Percentiles rank a stretch among this genome's conserved stretches.
Evolutionary conservation across 495 filamentous ascomycete species (phyloP).

Genomic region (Rhypophila decipiens): DNA sequence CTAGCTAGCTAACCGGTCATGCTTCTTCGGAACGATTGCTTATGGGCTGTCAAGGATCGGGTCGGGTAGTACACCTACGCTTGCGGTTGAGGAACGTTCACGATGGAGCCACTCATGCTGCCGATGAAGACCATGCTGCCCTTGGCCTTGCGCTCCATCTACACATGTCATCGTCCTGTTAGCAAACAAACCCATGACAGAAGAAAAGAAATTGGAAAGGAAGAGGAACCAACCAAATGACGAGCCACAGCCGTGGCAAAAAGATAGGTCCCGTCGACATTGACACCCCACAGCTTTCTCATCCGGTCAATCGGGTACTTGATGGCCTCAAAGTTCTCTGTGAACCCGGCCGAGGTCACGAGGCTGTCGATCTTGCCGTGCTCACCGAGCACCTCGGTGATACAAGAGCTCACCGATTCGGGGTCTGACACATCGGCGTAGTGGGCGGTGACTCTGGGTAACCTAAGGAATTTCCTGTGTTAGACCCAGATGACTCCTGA

Average conservation of each 20-base stretch:
- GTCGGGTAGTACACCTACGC: conserved; percentile 35
- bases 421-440: conserved; percentile 78
- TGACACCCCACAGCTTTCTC: conserved; percentile 88
- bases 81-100: conserved; percentile 93
- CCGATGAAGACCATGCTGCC: conserved; percentile 94
- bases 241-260: conserved; percentile 80
- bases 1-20: too few species aligned
- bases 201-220: neutral
- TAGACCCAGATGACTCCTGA: too few species aligned
- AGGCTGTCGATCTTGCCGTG: conserved; percentile 85
- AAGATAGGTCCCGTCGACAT: conserved; percentile 89
- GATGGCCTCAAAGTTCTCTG: conserved; percentile 89
- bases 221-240: conserved; percentile 49
- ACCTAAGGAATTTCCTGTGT: conserved; percentile 30
- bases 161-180: neutral
- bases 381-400: conserved; percentile 59
- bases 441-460: conserved; percentile 83
- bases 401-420: conserved; percentile 63
- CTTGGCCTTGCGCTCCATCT: conserved; percentile 65
- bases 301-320: conserved; percentile 82
- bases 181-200: neutral
- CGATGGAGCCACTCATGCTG: conserved; percentile 86
- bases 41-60: too few species aligned
- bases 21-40: too few species aligned
- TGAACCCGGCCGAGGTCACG: conserved; percentile 93